Evolutionary conservation across 148 eudicot genomes (phyloP).

Genomic region (Camellia sinensis): DNA sequence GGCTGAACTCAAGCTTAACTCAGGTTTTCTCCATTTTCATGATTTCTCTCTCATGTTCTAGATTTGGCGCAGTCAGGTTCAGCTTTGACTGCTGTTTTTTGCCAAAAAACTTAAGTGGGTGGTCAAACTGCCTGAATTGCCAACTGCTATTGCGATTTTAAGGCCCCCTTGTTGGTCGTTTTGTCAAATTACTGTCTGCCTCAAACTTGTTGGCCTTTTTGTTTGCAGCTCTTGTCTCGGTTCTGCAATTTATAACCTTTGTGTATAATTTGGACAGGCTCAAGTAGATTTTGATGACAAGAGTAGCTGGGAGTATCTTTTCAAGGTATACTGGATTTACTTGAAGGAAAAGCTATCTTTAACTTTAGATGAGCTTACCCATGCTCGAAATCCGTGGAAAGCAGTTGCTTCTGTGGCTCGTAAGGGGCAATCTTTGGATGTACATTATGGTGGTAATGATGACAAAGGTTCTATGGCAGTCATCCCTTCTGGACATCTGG

Average conservation of each 20-base stretch:
- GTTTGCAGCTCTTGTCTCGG: background rate
- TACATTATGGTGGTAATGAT: conserved; percentile 12
- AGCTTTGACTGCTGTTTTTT: background rate
- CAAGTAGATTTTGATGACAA: conserved; percentile 95
- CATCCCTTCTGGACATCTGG: conserved; percentile 25
- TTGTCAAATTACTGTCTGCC: too few species aligned
- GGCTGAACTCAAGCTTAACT: background rate
- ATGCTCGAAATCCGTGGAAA: conserved; percentile 73
- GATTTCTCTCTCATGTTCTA: background rate
- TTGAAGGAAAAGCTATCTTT: conserved; percentile 73
- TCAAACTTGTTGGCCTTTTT: background rate
- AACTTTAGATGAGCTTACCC: conserved; percentile 61
- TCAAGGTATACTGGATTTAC: conserved; percentile 80
- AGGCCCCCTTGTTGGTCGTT: background rate
- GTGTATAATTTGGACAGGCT: conserved; percentile 46
- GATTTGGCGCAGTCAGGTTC: background rate
- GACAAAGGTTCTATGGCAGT: conserved; percentile 23
- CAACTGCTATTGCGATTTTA: background rate
- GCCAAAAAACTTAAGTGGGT: background rate
- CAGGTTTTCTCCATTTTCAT: background rate
- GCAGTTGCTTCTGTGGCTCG: conserved; percentile 20
- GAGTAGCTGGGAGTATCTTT: conserved; percentile 93
- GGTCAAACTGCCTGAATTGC: conserved; percentile 1
- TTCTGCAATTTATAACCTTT: background rate
- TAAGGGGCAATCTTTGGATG: conserved; percentile 20